Evolutionary conservation across 2,329 filamentous ascomycete genomes (phyloP).

Genomic region (Fusarium musae): DNA sequence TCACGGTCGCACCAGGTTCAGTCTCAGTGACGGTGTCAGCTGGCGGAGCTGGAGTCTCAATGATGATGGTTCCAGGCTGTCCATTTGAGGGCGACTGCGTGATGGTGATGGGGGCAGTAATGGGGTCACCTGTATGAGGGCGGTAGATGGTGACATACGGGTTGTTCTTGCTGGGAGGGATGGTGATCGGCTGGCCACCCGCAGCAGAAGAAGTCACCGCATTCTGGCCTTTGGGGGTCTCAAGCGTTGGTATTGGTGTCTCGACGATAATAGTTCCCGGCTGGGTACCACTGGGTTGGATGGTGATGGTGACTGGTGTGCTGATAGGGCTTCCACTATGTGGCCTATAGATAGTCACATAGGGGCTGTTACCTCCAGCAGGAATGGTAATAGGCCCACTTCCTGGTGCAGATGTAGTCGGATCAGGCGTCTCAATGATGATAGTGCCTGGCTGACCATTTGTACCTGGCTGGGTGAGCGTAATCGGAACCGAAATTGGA

Average conservation of each 20-base stretch:
- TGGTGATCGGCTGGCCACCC: constrained; percentile 14
- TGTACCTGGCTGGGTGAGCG: constrained; percentile 20
- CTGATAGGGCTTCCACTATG: constrained; percentile 15
- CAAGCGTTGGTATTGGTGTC: constrained; percentile 17
- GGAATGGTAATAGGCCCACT: constrained; percentile 26
- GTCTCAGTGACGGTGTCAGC: constrained; percentile 1
- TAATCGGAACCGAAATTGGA: constrained; percentile 27
- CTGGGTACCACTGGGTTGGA: constrained; percentile 4
- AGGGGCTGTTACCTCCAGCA: constrained; percentile 11
- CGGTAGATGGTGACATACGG: no score
- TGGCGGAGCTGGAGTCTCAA: no score
- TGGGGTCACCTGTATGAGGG: no score
- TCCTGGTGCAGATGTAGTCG: constrained; percentile 11
- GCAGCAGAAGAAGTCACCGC: constrained; percentile 4
- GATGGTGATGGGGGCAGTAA: no score
- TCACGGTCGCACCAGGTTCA: constrained; percentile 6
- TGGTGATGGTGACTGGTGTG: constrained; percentile 14
- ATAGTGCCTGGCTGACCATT: constrained; percentile 28
- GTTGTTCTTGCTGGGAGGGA: no score
- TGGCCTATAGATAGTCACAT: constrained; percentile 28
- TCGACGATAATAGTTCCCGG: constrained; percentile 31
- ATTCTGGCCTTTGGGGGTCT: constrained; percentile 25
- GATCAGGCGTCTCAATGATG: constrained; percentile 27
- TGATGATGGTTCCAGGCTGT: no score
- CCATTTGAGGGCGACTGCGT: no score